Evolutionary conservation across 2,329 filamentous ascomycete genomes (phyloP).

Genomic region (Neopestalotiopsis sp.): DNA sequence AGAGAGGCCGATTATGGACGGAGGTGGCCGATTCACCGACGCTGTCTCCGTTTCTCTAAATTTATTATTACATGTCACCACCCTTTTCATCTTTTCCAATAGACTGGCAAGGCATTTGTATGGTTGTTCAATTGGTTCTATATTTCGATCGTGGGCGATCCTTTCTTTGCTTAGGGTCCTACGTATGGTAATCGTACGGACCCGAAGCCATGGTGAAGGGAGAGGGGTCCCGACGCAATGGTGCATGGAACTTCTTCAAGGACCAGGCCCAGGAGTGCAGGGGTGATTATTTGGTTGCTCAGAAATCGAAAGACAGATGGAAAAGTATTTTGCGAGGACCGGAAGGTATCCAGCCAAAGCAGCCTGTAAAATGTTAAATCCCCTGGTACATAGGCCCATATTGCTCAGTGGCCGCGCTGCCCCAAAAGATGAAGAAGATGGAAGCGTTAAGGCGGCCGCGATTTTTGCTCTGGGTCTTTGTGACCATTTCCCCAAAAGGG

Average conservation of each 20-base stretch:
- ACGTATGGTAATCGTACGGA: neutral
- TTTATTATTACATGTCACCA: neutral
- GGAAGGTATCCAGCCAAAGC: neutral
- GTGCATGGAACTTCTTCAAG: neutral
- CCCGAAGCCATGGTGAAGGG: neutral
- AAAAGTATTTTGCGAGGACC: too few species aligned
- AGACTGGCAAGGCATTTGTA: too few species aligned
- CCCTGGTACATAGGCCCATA: neutral
- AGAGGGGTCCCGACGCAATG: neutral
- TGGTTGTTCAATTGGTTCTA: neutral
- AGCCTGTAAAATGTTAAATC: neutral
- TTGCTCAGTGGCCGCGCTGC: neutral
- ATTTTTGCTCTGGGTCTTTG: neutral
- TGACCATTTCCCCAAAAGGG: neutral
- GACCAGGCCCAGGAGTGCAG: too few species aligned
- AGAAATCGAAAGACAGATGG: too few species aligned
- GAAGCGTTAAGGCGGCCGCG: constrained; percentile 14
- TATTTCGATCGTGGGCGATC: neutral
- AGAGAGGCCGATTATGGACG: neutral
- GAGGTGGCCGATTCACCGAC: too few species aligned
- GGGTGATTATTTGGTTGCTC: too few species aligned
- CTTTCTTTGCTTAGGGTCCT: neutral
- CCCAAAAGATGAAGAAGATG: neutral
- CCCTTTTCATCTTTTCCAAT: neutral
- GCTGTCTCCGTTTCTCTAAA: neutral